Base-by-base conservation (phyloP, 768 basidiomycete genomes). In the Xerocomellus amylosporus region DNA sequence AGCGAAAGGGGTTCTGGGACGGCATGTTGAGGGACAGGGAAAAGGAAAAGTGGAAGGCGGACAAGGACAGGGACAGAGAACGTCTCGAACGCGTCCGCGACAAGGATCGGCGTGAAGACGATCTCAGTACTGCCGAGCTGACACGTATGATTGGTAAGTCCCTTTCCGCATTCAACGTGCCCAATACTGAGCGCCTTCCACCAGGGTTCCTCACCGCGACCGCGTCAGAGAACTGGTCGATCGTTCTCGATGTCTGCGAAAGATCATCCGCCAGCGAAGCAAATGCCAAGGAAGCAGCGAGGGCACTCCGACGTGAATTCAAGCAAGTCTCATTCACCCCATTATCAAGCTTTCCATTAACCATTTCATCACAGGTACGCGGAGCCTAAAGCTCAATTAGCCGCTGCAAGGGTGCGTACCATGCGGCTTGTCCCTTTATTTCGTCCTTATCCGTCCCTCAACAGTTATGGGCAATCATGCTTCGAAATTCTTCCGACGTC, bases 391-490 rank as follows among this genome's bases (percentile, higher is more conserved):
- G 83, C 85, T 4, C 88, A 90, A 67, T 72, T 92, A 8, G 85
- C 88, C 24, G 89, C 89, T 20, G 88, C 89, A 19, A 74, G 88
- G 58, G 87, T 88, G 63, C 30, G 84, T 75, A 40, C 24, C 43
- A 51, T 20, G 8, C 31, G n/a, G 2, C 30, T 41, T 46, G 8
- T 47, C 38, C 22, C 43, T 51, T 44, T 19, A 30, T 42, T 8
- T 26, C 33, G 15, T 45, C 37, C 56, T 55, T 8, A 62, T 45
- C 46, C 33, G 12, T 19, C 8, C 48, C 20, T 19, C 28, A 7
- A 20, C 58, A 91, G 88, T 66, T 97, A 8, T 95, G 93, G 93
- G 87, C 92, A 3, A 86, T 95, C 61, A 88, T 95, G 86, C 79
- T 95, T 36, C 84, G 85, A 28, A 94, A 95, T 64, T 85, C 86